Evolutionary conservation across 2,329 filamentous ascomycete species (phyloP), one percentile per base, ranked within the genome.

Genomic region (Fusarium piperis): DNA sequence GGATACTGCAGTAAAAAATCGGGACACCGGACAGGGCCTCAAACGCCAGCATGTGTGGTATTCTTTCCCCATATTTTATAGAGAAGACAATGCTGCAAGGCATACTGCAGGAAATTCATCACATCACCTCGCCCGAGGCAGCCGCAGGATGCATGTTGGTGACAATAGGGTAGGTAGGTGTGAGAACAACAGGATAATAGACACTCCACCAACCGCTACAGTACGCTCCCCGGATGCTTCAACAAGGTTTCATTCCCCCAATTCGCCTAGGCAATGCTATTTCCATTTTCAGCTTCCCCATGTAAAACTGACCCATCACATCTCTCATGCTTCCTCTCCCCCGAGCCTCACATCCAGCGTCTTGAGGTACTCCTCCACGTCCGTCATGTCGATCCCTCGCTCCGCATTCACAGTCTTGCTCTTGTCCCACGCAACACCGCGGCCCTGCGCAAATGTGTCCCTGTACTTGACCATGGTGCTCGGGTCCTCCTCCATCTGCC

Each of bases 391-490:
- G 28, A 91, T 85, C 0, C 83, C 83, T 38, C 85, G 79, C 76
- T 84, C 73, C 3, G 74, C 67, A 78, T 91, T 92, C 69, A 89
- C 83, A 9, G 88, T 91, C 67, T 75, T 76, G 11, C 82, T 77
- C 74, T 83, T 80, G 9, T 86, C 83, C 91, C 91, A 93, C 39
- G 84, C 85, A 6, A 91, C 86, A 0, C 90, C 91, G 9, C 78
- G 81, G 0, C 88, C 88, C 61, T 86, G 81, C 1, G 85, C 89
- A 82, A 92, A 92, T 0, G 90, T 86, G 67, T 87, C 81, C 23
- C 88, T 82, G 78, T 93, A 93, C 80, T 88, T 91, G 72, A 84
- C 83, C 74, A 91, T 81, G 3, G 75, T 76, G 73, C 88, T 83
- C 0, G 87, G 85, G 7, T 89, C 83, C 12, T 78, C 77, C 20